A percentile compares a stretch with the other conserved stretches of the same genome.
phyloP scores from a whole-genome alignment of 2,329 filamentous ascomycete species.

The Aspergillus latus region DNA sequence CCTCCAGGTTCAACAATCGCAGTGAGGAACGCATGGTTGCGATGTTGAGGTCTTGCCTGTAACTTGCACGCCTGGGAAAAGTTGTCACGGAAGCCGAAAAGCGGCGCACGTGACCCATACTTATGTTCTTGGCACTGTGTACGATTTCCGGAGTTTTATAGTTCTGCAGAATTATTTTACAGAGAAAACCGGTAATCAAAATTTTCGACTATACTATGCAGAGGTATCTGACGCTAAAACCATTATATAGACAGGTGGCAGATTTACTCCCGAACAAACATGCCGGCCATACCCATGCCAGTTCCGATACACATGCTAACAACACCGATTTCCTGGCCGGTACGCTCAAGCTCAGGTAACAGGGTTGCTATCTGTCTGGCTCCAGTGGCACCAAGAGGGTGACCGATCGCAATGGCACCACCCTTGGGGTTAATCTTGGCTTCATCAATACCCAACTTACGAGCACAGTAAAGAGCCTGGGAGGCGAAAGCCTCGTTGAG shows the following conservation, averaged over 20 bases:
- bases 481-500: slow-evolving; percentile 80
- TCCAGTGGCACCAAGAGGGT: slow-evolving; percentile 86
- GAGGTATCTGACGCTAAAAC: slow-evolving; percentile 23
- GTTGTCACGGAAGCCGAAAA: slow-evolving; percentile 21
- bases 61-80: slow-evolving; percentile 15
- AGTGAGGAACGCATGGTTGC: slow-evolving; percentile 40
- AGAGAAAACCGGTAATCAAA: background rate
- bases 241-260: slow-evolving; percentile 13
- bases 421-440: slow-evolving; percentile 86
- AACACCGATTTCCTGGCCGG: slow-evolving; percentile 72
- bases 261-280: slow-evolving; percentile 63
- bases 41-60: slow-evolving; percentile 11
- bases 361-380: slow-evolving; percentile 76
- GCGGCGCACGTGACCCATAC: slow-evolving; percentile 27
- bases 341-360: slow-evolving; percentile 66
- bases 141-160: background rate
- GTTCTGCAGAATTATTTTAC: background rate
- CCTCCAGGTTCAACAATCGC: slow-evolving; percentile 40
- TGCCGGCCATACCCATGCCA: slow-evolving; percentile 72
- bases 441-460: slow-evolving; percentile 59
- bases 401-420: slow-evolving; percentile 89
- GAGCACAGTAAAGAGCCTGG: slow-evolving; percentile 68
- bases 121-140: slow-evolving; percentile 11
- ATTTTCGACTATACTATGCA: slow-evolving; percentile 16
- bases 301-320: slow-evolving; percentile 89